These are phyloP conservation scores for Casaregolazyma lundiana DNA, from an alignment of 1,139 yeast species.

Conservation along the genomic window DNA sequence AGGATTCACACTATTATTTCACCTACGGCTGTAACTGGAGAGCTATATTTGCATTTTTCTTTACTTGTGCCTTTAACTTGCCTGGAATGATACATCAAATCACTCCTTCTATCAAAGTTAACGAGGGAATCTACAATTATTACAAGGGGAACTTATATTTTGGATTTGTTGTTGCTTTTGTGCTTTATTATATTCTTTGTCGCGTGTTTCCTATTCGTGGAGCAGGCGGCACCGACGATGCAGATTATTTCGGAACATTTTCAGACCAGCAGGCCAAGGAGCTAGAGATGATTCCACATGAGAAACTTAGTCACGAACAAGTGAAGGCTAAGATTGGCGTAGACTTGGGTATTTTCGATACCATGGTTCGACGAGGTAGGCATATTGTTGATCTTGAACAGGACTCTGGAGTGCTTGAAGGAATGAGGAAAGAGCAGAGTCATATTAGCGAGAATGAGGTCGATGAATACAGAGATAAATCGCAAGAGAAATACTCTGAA, in stretches of 20 bases:
- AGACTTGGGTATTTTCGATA: constrained; percentile 8
- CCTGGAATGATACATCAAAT: constrained; percentile 41
- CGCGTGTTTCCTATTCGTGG: constrained; percentile 12
- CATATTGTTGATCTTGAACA: constrained; percentile 6
- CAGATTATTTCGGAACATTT: constrained; percentile 14
- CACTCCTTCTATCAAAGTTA: constrained; percentile 28
- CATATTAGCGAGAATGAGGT: background rate
- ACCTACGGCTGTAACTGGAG: constrained; percentile 41
- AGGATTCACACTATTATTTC: constrained; percentile 39
- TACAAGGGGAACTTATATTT: constrained; percentile 15
- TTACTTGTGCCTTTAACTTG: constrained; percentile 41
- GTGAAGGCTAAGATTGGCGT: constrained; percentile 9
- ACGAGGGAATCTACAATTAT: constrained; percentile 12
- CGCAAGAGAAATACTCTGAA: no score
- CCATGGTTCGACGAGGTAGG: constrained; percentile 10
- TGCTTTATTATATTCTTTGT: constrained; percentile 14
- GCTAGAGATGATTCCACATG: constrained; percentile 8
- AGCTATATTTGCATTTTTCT: constrained; percentile 39
- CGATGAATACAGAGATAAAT: background rate
- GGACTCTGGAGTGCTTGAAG: background rate
- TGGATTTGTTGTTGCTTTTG: constrained; percentile 15
- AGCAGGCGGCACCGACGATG: constrained; percentile 11
- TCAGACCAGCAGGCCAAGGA: constrained; percentile 10
- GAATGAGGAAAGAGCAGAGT: background rate
- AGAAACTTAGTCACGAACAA: constrained; percentile 5